A percentile compares a stretch with the other conserved stretches of the same genome.
These are phyloP conservation scores for Naematelia encephala DNA, from an alignment of 768 basidiomycete genomes.

Conservation along the genomic window DNA sequence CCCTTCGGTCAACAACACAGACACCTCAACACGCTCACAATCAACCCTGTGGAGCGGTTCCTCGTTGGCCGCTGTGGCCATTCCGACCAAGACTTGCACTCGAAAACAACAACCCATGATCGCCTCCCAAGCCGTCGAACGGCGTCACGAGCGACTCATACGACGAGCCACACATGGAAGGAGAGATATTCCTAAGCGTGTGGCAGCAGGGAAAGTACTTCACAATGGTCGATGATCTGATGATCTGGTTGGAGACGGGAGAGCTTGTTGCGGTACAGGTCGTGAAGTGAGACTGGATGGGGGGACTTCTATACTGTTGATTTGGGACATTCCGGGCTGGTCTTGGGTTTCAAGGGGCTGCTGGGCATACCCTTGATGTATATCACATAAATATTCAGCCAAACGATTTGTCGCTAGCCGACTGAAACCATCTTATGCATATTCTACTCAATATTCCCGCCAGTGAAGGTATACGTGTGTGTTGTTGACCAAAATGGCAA, in stretches of 20 bases:
- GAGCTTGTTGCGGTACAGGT: too few relatives aligned
- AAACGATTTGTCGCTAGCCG: background rate
- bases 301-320: background rate
- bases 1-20: background rate
- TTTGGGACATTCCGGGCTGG: background rate
- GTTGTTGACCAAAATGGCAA: too few relatives aligned
- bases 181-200: background rate
- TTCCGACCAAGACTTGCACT: slow-evolving; percentile 3
- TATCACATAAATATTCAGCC: background rate
- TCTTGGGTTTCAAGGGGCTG: background rate
- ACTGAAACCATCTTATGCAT: background rate
- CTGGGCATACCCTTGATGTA: background rate
- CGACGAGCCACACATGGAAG: background rate
- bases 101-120: background rate
- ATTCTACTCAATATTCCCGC: too few relatives aligned
- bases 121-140: background rate
- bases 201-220: background rate
- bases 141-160: background rate
- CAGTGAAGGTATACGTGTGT: too few relatives aligned
- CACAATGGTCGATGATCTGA: background rate
- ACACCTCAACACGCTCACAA: slow-evolving; percentile 11
- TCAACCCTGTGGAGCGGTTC: too few relatives aligned
- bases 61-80: slow-evolving; percentile 7
- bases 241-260: background rate
- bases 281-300: too few relatives aligned